Percentiles rank a stretch among this genome's conserved stretches.
These are phyloP conservation scores for Exophiala phaeomuriformis DNA, from an alignment of 2,329 filamentous ascomycete genomes.

Conservation along the genomic window DNA sequence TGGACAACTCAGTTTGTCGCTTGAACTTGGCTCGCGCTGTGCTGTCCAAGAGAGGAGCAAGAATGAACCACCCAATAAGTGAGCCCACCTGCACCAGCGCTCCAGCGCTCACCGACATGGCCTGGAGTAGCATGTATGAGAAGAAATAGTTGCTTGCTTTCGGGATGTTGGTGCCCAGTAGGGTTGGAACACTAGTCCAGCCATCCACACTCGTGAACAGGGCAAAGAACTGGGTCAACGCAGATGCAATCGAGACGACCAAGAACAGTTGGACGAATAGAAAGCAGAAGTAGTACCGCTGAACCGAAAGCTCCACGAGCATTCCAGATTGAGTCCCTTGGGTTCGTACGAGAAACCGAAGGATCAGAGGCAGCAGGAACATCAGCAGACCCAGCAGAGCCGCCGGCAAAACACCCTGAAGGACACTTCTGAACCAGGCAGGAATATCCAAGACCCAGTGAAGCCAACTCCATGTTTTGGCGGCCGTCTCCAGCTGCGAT, in stretches of 20 bases:
- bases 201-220: slow-evolving; percentile 57
- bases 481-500: slow-evolving; percentile 66
- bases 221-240: slow-evolving; percentile 59
- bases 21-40: slow-evolving; percentile 77
- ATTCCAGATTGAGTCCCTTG: slow-evolving; percentile 79
- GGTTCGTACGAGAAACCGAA: slow-evolving; percentile 63
- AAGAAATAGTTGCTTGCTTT: slow-evolving; percentile 95
- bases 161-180: slow-evolving; percentile 72
- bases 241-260: slow-evolving; percentile 77
- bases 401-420: slow-evolving; percentile 83
- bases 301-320: slow-evolving; percentile 71
- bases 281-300: slow-evolving; percentile 88
- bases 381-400: slow-evolving; percentile 69
- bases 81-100: slow-evolving; percentile 77
- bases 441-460: slow-evolving; percentile 60
- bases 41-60: slow-evolving; percentile 73
- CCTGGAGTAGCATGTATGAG: slow-evolving; percentile 94
- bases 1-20: slow-evolving; percentile 69
- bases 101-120: slow-evolving; percentile 81
- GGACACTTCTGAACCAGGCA: slow-evolving; percentile 52
- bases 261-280: slow-evolving; percentile 93
- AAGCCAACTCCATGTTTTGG: slow-evolving; percentile 61
- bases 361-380: slow-evolving; percentile 69
- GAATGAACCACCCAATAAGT: slow-evolving; percentile 70
- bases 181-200: slow-evolving; percentile 61